phyloP scores from a whole-genome alignment of 352 stramenopile genomes.

The Globisporangium middletonii region DNA sequence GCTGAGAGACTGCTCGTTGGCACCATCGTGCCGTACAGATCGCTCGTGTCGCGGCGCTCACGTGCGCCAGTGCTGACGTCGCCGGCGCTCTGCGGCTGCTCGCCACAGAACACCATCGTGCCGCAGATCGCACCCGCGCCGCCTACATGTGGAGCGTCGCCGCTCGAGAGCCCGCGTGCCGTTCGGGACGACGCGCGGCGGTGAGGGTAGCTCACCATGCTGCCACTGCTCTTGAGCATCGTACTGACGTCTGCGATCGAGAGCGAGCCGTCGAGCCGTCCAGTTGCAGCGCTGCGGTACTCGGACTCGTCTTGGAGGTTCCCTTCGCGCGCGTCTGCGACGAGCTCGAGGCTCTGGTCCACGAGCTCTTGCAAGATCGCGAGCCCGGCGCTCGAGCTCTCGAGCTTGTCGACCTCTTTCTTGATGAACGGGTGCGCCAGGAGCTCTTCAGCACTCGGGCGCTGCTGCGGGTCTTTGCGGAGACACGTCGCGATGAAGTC shows the following conservation, averaged over 20 bases:
- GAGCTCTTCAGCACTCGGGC: slow-evolving; percentile 42
- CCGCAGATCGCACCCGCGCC: slow-evolving; percentile 16
- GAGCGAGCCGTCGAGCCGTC: slow-evolving; percentile 47
- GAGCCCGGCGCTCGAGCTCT: slow-evolving; percentile 27
- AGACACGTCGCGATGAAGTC: slow-evolving; percentile 63
- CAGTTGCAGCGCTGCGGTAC: slow-evolving; percentile 45
- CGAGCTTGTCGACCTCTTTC: slow-evolving; percentile 48
- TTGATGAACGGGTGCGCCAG: slow-evolving; percentile 53
- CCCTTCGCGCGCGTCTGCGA: slow-evolving; percentile 44
- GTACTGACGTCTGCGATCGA: slow-evolving; percentile 59
- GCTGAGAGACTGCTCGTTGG: slow-evolving; percentile 2
- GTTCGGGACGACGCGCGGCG: slow-evolving; percentile 14
- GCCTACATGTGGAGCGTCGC: not conserved
- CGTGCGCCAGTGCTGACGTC: slow-evolving; percentile 11
- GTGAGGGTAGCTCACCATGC: slow-evolving; percentile 14
- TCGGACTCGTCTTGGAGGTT: slow-evolving; percentile 47
- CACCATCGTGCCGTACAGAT: slow-evolving; percentile 62
- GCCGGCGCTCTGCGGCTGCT: not conserved
- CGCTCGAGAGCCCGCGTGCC: not conserved
- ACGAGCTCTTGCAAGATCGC: slow-evolving; percentile 65
- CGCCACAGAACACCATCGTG: slow-evolving; percentile 46
- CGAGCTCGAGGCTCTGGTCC: slow-evolving; percentile 60
- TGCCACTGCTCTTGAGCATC: slow-evolving; percentile 35
- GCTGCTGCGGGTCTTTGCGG: slow-evolving; percentile 53
- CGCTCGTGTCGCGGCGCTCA: slow-evolving; percentile 38